These are phyloP conservation scores for Kluyveromyces sp. DNA, from an alignment of 1,139 yeast species.

Conservation along the genomic window DNA sequence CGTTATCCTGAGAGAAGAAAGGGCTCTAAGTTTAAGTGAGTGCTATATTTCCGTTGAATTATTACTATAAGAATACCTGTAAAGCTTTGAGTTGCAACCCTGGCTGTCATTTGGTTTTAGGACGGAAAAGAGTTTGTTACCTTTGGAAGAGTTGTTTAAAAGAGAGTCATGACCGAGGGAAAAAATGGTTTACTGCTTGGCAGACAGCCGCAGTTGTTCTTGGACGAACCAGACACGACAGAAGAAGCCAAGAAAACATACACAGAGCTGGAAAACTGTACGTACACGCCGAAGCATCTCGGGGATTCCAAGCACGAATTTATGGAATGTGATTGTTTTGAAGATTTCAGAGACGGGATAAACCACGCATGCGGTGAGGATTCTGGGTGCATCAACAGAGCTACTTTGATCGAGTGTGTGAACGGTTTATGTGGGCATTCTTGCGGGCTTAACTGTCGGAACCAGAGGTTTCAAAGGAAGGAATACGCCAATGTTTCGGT, in stretches of 20 bases:
- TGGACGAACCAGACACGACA: constrained; percentile 52
- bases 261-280: constrained; percentile 48
- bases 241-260: constrained; percentile 63
- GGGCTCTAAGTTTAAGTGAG: too few species aligned
- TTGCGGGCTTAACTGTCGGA: constrained; percentile 77
- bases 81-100: too few species aligned
- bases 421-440: constrained; percentile 48
- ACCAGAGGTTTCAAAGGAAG: constrained; percentile 76
- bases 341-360: constrained; percentile 30
- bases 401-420: constrained; percentile 87
- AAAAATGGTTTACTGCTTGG: neutral
- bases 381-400: constrained; percentile 83
- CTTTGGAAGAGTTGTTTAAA: neutral
- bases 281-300: constrained; percentile 50
- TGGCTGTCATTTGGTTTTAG: neutral
- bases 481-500: constrained; percentile 71
- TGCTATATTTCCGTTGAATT: too few species aligned
- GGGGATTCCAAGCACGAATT: constrained; percentile 64
- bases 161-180: constrained; percentile 1
- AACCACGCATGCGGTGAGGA: constrained; percentile 81
- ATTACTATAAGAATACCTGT: too few species aligned
- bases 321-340: constrained; percentile 84
- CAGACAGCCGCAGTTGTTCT: constrained; percentile 33
- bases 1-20: neutral
- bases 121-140: neutral